phyloP scores from a whole-genome alignment of 805 yeast genomes.

The Lachancea sp. region DNA sequence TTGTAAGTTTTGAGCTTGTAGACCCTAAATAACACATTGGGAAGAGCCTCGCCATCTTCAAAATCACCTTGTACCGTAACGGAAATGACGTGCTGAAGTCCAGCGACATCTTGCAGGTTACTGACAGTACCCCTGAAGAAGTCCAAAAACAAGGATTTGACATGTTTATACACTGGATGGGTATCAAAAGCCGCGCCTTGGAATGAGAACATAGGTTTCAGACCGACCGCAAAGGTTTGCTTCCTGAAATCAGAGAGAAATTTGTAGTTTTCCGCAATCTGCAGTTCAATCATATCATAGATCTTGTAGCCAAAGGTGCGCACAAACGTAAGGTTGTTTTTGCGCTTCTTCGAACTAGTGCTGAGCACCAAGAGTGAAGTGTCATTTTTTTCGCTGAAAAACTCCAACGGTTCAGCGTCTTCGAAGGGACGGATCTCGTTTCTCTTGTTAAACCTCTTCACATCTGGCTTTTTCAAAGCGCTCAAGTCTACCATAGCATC shows the following conservation, averaged over 20 bases:
- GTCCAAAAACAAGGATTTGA: conserved; percentile 85
- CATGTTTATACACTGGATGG: conserved; percentile 77
- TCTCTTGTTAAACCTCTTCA: conserved; percentile 80
- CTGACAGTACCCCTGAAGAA: conserved; percentile 82
- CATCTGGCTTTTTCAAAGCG: conserved; percentile 85
- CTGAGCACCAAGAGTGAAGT: conserved; percentile 75
- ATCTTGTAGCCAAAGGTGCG: conserved; percentile 87
- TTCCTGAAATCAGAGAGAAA: conserved; percentile 75
- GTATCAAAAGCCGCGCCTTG: conserved; percentile 88
- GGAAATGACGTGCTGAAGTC: conserved; percentile 85
- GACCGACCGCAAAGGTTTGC: conserved; percentile 74
- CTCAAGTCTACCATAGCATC: conserved; percentile 85
- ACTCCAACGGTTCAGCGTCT: conserved; percentile 77
- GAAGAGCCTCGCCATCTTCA: conserved; percentile 62
- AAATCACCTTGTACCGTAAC: conserved; percentile 71
- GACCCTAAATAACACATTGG: conserved; percentile 83
- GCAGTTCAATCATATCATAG: conserved; percentile 90
- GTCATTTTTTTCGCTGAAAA: conserved; percentile 93
- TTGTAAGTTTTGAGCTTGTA: conserved; percentile 75
- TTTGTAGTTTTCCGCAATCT: conserved; percentile 61
- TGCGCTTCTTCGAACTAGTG: conserved; percentile 83
- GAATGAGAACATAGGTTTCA: conserved; percentile 91
- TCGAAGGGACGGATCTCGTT: conserved; percentile 91
- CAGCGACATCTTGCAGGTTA: conserved; percentile 85
- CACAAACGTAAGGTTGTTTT: conserved; percentile 79